These are phyloP conservation scores for Medakamo hakoo DNA, from an alignment of 139 green algal genomes.

Conservation along the genomic window DNA sequence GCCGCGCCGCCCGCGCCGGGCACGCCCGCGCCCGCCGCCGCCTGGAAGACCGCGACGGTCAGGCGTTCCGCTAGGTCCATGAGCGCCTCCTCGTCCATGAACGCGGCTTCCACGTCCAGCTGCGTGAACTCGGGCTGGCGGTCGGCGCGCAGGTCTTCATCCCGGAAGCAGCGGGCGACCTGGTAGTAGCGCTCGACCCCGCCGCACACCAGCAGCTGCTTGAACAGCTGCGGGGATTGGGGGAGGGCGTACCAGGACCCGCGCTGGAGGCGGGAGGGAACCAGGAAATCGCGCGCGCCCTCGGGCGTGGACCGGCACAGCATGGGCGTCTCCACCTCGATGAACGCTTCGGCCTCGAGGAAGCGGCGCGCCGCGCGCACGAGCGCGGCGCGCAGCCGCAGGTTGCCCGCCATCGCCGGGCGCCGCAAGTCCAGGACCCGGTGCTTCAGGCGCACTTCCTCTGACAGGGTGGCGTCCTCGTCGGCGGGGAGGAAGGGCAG, in stretches of 20 bases:
- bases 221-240: conserved; percentile 96
- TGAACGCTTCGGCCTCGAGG: conserved; percentile 50
- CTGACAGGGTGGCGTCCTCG: conserved; percentile 34
- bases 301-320: conserved; percentile 90
- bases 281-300: conserved; percentile 92
- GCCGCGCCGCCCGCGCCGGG: no score
- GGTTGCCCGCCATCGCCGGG: conserved; percentile 66
- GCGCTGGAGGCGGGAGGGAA: conserved; percentile 53
- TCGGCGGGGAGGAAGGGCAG: conserved; percentile 69
- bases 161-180: conserved; percentile 82
- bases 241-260: conserved; percentile 88
- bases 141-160: conserved; percentile 88
- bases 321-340: conserved; percentile 92
- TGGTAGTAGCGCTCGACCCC: conserved; percentile 94
- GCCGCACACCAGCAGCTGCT: conserved; percentile 97
- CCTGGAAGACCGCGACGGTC: conserved; percentile 40
- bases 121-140: conserved; percentile 97
- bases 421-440: conserved; percentile 86
- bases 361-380: conserved; percentile 51
- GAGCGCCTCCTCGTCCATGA: conserved; percentile 70
- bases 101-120: conserved; percentile 91
- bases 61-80: conserved; percentile 75
- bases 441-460: conserved; percentile 75
- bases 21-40: conserved; percentile 41
- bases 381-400: conserved; percentile 71